Conservation (phyloP, 208 protist genomes). For the Trypanosoma platydactyli region DNA sequence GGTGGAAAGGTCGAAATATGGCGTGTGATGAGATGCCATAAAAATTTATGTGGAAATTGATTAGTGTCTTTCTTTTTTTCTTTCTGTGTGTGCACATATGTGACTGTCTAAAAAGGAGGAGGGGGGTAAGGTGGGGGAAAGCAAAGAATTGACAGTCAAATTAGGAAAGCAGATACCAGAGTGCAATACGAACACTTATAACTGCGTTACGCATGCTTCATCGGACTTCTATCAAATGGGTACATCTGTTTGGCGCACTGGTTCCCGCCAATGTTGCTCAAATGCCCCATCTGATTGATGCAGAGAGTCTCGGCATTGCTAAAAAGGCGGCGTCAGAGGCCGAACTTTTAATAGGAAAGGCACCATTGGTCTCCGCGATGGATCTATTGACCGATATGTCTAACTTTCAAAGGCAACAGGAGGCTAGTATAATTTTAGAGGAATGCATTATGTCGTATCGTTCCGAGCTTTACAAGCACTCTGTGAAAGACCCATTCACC, state of each 20-base stretch:
- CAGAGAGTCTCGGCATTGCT: slow-evolving; percentile 38
- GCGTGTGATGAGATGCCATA: no score
- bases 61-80: no score
- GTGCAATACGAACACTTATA: not conserved
- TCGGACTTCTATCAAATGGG: slow-evolving; percentile 39
- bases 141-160: not conserved
- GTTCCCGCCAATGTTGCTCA: slow-evolving; percentile 57
- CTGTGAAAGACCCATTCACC: slow-evolving; percentile 49
- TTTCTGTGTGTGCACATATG: no score
- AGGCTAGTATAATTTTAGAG: slow-evolving; percentile 39
- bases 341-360: slow-evolving; percentile 37
- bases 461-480: slow-evolving; percentile 61
- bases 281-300: slow-evolving; percentile 40
- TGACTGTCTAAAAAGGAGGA: no score
- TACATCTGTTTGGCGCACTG: slow-evolving; percentile 81
- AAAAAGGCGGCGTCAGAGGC: slow-evolving; percentile 52
- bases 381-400: slow-evolving; percentile 37
- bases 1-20: no score
- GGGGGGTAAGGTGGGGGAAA: not conserved
- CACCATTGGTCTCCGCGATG: slow-evolving; percentile 39
- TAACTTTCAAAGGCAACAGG: slow-evolving; percentile 39
- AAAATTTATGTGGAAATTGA: no score
- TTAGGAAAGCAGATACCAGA: no score
- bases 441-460: slow-evolving; percentile 55
- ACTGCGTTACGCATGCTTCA: slow-evolving; percentile 48